phyloP scores from a whole-genome alignment of 2,329 filamentous ascomycete genomes.

The Fusarium subtropicale region DNA sequence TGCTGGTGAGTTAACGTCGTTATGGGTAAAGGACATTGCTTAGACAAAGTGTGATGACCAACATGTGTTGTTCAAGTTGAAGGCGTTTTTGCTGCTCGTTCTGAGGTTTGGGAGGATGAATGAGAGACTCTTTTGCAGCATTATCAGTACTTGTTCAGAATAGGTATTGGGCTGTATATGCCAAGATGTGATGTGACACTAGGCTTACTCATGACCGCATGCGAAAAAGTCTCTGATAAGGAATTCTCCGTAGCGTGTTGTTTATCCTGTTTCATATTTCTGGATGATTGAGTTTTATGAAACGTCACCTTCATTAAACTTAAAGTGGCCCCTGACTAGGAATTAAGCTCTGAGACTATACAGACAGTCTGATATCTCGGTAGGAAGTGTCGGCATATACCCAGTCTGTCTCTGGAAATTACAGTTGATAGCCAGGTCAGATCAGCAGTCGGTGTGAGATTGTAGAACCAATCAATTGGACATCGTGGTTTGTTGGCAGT shows the following conservation, averaged over 20 bases:
- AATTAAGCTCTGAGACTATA: neutral
- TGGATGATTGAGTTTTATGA: neutral
- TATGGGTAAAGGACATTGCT: neutral
- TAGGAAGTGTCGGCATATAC: neutral
- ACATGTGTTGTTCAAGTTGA: neutral
- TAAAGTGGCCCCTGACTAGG: neutral
- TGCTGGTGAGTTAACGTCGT: neutral
- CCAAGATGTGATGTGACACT: neutral
- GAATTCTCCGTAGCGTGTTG: neutral
- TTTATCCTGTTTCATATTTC: neutral
- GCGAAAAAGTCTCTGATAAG: neutral
- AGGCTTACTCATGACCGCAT: neutral
- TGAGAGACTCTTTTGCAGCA: neutral
- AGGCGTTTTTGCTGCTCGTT: neutral
- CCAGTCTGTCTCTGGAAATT: neutral
- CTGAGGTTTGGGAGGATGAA: no score
- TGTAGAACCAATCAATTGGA: conserved; percentile 5
- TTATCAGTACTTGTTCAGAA: neutral
- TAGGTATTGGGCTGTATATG: neutral
- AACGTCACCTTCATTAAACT: conserved; percentile 1
- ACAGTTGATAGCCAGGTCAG: neutral
- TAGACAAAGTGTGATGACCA: neutral
- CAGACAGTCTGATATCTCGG: neutral
- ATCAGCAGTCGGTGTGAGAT: conserved; percentile 1
- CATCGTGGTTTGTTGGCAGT: neutral